A percentile compares a stretch with the other conserved stretches of the same genome.
Conservation (phyloP, 495 filamentous ascomycete species). For the Aspergillus sparsus region DNA sequence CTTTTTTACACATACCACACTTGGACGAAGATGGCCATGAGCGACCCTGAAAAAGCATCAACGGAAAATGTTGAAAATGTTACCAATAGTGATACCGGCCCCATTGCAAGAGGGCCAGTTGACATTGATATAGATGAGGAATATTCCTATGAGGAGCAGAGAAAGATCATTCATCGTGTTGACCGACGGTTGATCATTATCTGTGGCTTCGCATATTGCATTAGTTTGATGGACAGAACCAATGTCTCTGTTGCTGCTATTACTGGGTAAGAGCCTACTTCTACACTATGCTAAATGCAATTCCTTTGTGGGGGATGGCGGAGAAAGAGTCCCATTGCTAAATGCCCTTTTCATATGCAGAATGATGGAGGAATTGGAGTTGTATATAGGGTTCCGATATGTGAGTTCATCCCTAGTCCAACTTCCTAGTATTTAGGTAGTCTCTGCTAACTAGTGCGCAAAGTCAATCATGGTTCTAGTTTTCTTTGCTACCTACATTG, state of each 20-base stretch:
- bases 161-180: conserved; percentile 24
- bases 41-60: too few species aligned
- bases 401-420: conserved; percentile 11
- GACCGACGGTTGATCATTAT: conserved; percentile 25
- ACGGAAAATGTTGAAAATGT: too few species aligned
- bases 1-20: too few species aligned
- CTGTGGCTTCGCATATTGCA: conserved; percentile 24
- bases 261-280: conserved; percentile 7
- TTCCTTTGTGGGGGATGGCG: too few species aligned
- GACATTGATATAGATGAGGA: conserved; percentile 11
- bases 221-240: conserved; percentile 24
- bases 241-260: conserved; percentile 22
- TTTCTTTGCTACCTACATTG: conserved; percentile 30
- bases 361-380: conserved; percentile 22
- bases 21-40: too few species aligned
- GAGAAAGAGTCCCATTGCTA: too few species aligned
- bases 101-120: too few species aligned
- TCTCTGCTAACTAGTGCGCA: conserved; percentile 9
- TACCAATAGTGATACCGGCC: too few species aligned
- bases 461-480: conserved; percentile 23
- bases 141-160: conserved; percentile 18
- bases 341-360: too few species aligned
- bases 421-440: neutral
- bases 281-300: too few species aligned
- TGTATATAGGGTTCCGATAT: conserved; percentile 24